Base-by-base conservation (phyloP, 108 stramenopile species). In the Pinguiococcus pyrenoidosus region DNA sequence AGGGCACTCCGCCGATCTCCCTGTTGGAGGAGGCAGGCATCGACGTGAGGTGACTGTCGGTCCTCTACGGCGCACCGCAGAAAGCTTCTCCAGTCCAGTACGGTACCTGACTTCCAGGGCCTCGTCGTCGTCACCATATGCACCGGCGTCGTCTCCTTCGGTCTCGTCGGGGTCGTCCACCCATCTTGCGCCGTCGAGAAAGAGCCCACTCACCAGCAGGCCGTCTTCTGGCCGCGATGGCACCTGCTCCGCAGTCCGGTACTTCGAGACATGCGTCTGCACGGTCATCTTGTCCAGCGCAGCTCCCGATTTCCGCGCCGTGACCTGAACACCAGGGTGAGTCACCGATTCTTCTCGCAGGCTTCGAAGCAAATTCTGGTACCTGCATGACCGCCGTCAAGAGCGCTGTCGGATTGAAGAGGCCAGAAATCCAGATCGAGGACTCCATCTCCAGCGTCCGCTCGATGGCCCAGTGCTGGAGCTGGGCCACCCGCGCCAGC, bases 301-400 rank as follows among this genome's bases (percentile, higher is more conserved):
- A n/a, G 67, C 26, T 18, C 38, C 6, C n/a, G 46, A 21, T 30
- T 45, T 52, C 28, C 68, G 51, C 1, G 77, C 72, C 10, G 59
- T 33, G 1, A 67, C 72, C n/a, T n/a, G n/a, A n/a, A n/a, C n/a
- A n/a, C n/a, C n/a, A n/a, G n/a, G n/a, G n/a, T n/a, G n/a, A n/a
- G n/a, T n/a, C n/a, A n/a, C n/a, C n/a, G n/a, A n/a, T n/a, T n/a
- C n/a, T n/a, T n/a, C n/a, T n/a, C n/a, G n/a, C n/a, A n/a, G n/a
- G n/a, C n/a, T n/a, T n/a, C n/a, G n/a, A n/a, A n/a, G n/a, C n/a
- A n/a, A n/a, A n/a, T n/a, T n/a, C n/a, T n/a, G n/a, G n/a, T n/a
- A n/a, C n/a, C 49, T 78, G 77, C 68, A 67, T 66, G 8, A 78
- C 39, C 16, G 77, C 77, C 27, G 77, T 78, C 9, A 78, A 21